Evolutionary conservation across 345 rosid genomes (phyloP).

Genomic region (Eutrema japonicum): DNA sequence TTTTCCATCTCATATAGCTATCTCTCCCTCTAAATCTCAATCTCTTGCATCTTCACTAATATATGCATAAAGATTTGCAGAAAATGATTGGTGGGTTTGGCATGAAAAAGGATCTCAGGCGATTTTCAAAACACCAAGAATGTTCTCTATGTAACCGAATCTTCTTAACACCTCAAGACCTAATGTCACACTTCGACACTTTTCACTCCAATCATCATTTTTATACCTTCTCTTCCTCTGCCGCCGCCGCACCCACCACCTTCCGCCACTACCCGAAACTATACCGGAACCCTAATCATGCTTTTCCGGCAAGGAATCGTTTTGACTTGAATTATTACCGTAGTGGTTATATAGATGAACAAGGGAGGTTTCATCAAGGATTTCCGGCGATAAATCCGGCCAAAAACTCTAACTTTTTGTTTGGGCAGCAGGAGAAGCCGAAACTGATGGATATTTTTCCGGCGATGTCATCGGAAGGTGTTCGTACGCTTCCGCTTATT

Average conservation of each 20-base stretch:
- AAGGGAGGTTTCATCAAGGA: conserved; percentile 27
- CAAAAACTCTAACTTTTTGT: neutral
- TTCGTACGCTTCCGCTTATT: conserved; percentile 33
- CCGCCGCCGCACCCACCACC: neutral
- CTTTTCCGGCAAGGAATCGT: neutral
- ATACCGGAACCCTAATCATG: conserved; percentile 8
- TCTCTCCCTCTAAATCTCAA: conserved; percentile 5
- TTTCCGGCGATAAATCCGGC: neutral
- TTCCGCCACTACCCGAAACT: neutral
- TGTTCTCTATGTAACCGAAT: conserved; percentile 29
- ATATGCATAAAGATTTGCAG: neutral
- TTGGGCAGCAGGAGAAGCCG: neutral
- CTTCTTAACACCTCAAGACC: neutral
- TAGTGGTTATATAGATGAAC: conserved; percentile 5
- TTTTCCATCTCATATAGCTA: neutral
- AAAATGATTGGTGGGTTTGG: conserved; percentile 30
- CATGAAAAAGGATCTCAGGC: neutral
- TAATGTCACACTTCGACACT: conserved; percentile 15
- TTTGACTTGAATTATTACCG: conserved; percentile 3
- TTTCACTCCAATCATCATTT: conserved; percentile 7
- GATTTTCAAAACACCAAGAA: neutral
- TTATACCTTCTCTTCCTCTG: conserved; percentile 20
- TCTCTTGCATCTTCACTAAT: neutral
- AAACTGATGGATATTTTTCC: conserved; percentile 27
- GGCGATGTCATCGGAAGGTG: neutral